phyloP scores from a whole-genome alignment of 2,329 filamentous ascomycete genomes.

The Aspergillus luchuensis region DNA sequence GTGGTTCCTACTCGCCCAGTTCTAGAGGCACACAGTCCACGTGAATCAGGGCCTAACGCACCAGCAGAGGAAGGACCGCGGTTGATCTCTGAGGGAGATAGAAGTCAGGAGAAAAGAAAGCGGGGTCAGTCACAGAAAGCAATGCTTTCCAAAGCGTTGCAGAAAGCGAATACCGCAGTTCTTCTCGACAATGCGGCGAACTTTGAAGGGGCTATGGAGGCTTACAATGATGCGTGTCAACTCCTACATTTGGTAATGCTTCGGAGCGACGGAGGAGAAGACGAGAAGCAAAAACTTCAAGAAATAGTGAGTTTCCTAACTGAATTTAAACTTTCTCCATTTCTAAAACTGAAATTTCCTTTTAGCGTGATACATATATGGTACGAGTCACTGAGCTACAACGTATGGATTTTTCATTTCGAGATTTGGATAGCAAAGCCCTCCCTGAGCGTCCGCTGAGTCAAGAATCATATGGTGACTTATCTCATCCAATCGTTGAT shows the following conservation, averaged over 20 bases:
- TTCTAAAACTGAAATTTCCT: conserved; percentile 16
- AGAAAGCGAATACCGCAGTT: conserved; percentile 95
- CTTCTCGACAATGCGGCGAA: conserved; percentile 95
- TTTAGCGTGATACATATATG: conserved; percentile 81
- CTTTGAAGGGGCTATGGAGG: conserved; percentile 84
- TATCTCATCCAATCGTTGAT: conserved; percentile 37
- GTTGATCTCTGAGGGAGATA: conserved; percentile 29
- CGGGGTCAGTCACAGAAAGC: conserved; percentile 76
- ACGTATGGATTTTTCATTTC: conserved; percentile 62
- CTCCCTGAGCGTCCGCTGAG: conserved; percentile 72
- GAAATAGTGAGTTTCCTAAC: conserved; percentile 71
- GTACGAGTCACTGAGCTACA: conserved; percentile 85
- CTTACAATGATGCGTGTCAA: conserved; percentile 87
- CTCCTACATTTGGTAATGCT: conserved; percentile 85
- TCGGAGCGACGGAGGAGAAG: conserved; percentile 80
- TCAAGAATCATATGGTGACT: conserved; percentile 54
- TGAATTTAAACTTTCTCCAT: conserved; percentile 11
- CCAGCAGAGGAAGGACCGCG: conserved; percentile 31
- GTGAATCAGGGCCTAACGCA: conserved; percentile 17
- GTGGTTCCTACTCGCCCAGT: conserved; percentile 6
- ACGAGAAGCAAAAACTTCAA: conserved; percentile 79
- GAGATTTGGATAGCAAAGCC: conserved; percentile 65
- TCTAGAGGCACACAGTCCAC: conserved; percentile 19
- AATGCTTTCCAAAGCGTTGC: conserved; percentile 92
- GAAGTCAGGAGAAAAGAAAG: conserved; percentile 36